These are phyloP conservation scores for Cryptococcus neoformans DNA, from an alignment of 1,284 basidiomycete genomes.

Conservation along the genomic window DNA sequence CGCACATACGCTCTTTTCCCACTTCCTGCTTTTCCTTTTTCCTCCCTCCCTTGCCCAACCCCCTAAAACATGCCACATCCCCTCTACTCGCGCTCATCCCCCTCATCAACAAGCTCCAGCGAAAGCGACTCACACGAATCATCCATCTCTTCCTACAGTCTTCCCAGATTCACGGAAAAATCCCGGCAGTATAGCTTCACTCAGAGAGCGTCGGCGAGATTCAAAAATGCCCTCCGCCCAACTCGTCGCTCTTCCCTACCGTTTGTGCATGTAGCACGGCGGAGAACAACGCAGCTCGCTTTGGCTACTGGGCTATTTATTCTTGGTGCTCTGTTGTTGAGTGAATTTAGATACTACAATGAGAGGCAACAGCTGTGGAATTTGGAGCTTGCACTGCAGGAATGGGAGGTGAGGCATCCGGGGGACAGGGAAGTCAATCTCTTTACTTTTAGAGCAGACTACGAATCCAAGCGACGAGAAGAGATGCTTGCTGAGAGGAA, in stretches of 20 bases:
- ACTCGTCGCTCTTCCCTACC: slow-evolving; percentile 11
- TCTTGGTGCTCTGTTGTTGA: slow-evolving; percentile 4
- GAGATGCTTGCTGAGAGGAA: slow-evolving; percentile 6
- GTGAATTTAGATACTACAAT: slow-evolving; percentile 7
- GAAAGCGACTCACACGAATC: background rate
- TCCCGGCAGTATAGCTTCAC: background rate
- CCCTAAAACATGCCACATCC: no score
- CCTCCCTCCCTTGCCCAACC: no score
- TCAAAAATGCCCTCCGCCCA: background rate
- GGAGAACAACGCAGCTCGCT: slow-evolving; percentile 13
- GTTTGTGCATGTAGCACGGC: slow-evolving; percentile 6
- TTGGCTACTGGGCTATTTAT: slow-evolving; percentile 4
- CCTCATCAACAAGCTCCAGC: background rate
- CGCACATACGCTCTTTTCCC: no score
- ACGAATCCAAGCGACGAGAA: slow-evolving; percentile 6
- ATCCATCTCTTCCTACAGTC: background rate
- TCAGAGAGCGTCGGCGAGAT: background rate
- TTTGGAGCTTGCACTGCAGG: slow-evolving; percentile 3
- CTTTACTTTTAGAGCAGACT: slow-evolving; percentile 6
- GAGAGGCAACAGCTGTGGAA: slow-evolving; percentile 6
- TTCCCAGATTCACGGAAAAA: background rate
- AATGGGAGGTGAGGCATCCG: slow-evolving; percentile 11
- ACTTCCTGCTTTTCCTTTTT: no score
- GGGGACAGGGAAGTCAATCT: slow-evolving; percentile 6
- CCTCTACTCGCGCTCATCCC: no score